These are phyloP conservation scores for Fraxinus velutina DNA, from an alignment of 305 asterid species.

Conservation along the genomic window DNA sequence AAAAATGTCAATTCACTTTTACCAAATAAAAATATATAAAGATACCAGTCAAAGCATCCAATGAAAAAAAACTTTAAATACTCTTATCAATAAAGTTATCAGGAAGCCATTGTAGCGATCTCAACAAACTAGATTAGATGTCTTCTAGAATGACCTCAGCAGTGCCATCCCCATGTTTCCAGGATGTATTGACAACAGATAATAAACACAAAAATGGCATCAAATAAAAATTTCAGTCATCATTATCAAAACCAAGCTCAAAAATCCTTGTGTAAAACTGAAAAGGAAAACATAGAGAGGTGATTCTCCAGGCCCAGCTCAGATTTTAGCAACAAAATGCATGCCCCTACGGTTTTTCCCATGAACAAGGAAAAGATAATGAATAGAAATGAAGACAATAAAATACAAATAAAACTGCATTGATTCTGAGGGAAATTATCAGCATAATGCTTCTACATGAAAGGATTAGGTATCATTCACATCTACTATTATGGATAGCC, in stretches of 20 bases:
- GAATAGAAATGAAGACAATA: neutral
- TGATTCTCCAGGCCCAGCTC: neutral
- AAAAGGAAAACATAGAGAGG: neutral
- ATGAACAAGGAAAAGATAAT: neutral
- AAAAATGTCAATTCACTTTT: neutral
- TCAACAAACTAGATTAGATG: neutral
- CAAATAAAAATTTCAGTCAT: neutral
- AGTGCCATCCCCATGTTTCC: neutral
- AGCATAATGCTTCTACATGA: neutral
- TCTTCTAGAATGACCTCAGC: neutral
- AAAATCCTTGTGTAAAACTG: neutral
- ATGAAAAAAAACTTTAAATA: neutral
- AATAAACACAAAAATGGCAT: neutral
- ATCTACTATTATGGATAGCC: neutral
- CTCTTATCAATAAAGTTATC: neutral
- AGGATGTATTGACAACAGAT: neutral
- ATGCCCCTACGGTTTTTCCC: neutral
- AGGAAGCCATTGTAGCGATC: neutral
- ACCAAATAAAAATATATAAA: neutral
- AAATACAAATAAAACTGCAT: neutral
- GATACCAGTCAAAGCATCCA: neutral
- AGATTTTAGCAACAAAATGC: neutral
- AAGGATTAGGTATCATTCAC: neutral
- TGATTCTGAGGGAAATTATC: neutral
- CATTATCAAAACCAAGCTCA: neutral